A percentile compares a stretch with the other conserved stretches of the same genome.
These are phyloP conservation scores for Termitomyces sp. DNA, from an alignment of 768 basidiomycete species.

Conservation along the genomic window DNA sequence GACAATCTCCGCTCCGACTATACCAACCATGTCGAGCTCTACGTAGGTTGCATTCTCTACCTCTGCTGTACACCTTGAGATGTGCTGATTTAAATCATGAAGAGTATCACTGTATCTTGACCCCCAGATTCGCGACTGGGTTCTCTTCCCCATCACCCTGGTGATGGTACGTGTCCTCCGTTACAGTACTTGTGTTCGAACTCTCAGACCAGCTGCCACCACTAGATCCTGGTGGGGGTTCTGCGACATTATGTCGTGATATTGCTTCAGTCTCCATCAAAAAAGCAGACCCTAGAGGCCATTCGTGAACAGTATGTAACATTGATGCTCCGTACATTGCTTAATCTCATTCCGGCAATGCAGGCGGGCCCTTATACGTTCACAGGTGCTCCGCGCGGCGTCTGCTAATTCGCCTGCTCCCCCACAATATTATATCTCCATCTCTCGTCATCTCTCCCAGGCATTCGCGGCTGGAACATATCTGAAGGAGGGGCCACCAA, in stretches of 20 bases:
- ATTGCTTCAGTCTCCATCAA: constrained; percentile 79
- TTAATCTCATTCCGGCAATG: constrained; percentile 3
- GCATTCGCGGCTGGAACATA: constrained; percentile 75
- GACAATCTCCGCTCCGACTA: not conserved
- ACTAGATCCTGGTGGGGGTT: constrained; percentile 87
- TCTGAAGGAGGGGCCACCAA: constrained; percentile 81
- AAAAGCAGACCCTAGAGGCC: constrained; percentile 70
- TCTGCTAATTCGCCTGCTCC: constrained; percentile 81
- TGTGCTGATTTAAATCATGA: constrained; percentile 2
- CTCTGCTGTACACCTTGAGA: not conserved
- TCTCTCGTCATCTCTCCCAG: constrained; percentile 69
- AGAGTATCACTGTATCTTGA: constrained; percentile 73
- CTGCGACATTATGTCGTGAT: constrained; percentile 89
- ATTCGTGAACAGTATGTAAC: constrained; percentile 88
- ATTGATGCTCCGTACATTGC: not conserved
- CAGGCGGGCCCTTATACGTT: constrained; percentile 76
- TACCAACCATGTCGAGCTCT: constrained; percentile 37
- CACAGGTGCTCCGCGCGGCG: constrained; percentile 81
- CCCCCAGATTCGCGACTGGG: constrained; percentile 93
- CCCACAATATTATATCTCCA: constrained; percentile 63
- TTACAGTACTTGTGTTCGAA: not conserved
- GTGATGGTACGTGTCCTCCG: constrained; percentile 72
- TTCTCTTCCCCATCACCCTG: constrained; percentile 93
- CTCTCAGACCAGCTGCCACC: not conserved
- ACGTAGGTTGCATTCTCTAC: constrained; percentile 30